Evolutionary conservation across 2,329 filamentous ascomycete species (phyloP), one percentile per base, ranked within the genome.

Genomic region (Clarireedia paspali): DNA sequence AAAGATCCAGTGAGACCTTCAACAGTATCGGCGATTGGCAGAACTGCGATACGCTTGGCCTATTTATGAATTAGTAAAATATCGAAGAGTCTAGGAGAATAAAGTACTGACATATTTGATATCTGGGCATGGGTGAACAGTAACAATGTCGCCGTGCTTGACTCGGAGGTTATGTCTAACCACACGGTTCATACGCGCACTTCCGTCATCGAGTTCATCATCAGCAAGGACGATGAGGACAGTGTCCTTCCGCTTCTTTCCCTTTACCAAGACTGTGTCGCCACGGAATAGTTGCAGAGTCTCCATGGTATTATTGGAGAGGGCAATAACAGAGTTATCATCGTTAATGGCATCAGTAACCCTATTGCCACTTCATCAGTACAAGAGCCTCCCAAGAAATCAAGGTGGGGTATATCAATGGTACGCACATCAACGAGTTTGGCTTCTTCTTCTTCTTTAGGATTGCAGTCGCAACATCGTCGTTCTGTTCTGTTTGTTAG

Each of bases 381-480:
- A 59, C 55, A 47, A 47, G 39, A 71, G 59, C 59, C 61, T 58
- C 12, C 30, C 12, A 34, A 36, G 3, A 26, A 20, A 47, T 50
- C 36, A 44, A 47, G 59, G 53, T 44, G 53, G 53, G 46, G 53
- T 55, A 6, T 50, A 6, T 50, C 17, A 62, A 39, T 38, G 52
- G 30, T 66, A 74, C 86, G 73, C 80, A 95, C 91, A 99, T 95
- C 73, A 99, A 77, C 70, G 92, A 95, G 77, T 99, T 99, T 68
- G 91, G 91, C 89, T 99, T 99, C 91, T 99, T 99, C 88, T 99
- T 99, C 83, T 97, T 97, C 81, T 96, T 97, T 70, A 99, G 83
- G 68, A 99, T 99, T 65, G 94, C 94, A 47, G 94, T 99, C 53
- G 94, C 84, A 60, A 87, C 90, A 71, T 96, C 94, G 73, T 96